These are phyloP conservation scores for Globisporangium orthogonon DNA, from an alignment of 352 stramenopile species.

Conservation along the genomic window DNA sequence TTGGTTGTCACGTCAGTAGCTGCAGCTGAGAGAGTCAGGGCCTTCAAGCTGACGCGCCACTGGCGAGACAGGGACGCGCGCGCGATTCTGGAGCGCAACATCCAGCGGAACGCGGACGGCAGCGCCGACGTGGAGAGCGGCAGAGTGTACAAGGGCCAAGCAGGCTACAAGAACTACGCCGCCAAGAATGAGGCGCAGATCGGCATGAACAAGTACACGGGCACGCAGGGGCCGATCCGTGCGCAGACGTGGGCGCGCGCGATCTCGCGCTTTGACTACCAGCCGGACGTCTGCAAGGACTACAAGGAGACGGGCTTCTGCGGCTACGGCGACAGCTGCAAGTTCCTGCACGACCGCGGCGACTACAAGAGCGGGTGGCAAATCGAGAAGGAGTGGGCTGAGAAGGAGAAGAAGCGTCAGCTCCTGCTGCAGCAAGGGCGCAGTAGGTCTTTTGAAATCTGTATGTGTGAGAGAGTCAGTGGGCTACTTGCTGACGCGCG, in stretches of 20 bases:
- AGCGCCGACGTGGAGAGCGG: conserved; percentile 60
- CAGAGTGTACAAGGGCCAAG: conserved; percentile 78
- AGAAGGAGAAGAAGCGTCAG: conserved; percentile 88
- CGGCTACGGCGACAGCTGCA: conserved; percentile 95
- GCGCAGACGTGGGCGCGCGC: conserved; percentile 92
- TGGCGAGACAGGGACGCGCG: conserved; percentile 48
- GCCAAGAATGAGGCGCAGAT: conserved; percentile 84
- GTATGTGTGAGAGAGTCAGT: too few species aligned
- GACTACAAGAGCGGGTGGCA: conserved; percentile 98
- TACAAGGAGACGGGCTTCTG: conserved; percentile 99
- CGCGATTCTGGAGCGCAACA: conserved; percentile 72
- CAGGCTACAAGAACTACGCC: conserved; percentile 85
- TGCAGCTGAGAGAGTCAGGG: too few species aligned
- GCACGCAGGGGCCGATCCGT: conserved; percentile 93
- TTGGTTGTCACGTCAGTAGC: too few species aligned
- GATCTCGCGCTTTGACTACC: conserved; percentile 96
- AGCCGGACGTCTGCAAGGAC: conserved; percentile 98
- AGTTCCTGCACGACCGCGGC: conserved; percentile 98
- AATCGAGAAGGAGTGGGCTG: conserved; percentile 94
- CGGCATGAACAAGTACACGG: conserved; percentile 88
- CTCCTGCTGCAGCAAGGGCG: conserved; percentile 51
- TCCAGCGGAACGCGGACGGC: conserved; percentile 64
- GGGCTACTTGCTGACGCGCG: not conserved
- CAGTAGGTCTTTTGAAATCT: conserved; percentile 16
- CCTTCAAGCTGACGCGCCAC: not conserved